A percentile compares a stretch with the other conserved stretches of the same genome.
Evolutionary conservation across 441 rosid genomes (phyloP).

Genomic region (Breynia disticha): DNA sequence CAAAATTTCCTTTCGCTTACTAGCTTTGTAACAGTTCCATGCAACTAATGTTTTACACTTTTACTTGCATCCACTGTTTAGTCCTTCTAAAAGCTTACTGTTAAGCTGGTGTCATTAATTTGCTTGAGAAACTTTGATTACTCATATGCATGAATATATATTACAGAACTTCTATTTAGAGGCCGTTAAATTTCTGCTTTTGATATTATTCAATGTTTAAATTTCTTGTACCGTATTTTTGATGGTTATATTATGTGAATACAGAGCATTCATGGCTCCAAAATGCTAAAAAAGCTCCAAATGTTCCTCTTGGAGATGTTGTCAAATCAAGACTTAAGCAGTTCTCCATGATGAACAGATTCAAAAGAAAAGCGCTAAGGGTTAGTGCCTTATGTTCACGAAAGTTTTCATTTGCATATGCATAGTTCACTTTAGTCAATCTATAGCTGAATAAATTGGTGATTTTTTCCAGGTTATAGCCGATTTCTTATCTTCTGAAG

Average conservation of each 20-base stretch:
- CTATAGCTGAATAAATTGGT: conserved; percentile 13
- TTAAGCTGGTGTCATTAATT: neutral
- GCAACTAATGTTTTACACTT: no score
- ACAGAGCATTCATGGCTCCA: conserved; percentile 96
- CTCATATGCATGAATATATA: neutral
- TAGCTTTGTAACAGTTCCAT: no score
- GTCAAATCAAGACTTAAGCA: conserved; percentile 94
- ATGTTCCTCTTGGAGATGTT: conserved; percentile 95
- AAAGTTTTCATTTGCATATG: neutral
- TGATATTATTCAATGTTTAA: neutral
- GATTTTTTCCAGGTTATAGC: conserved; percentile 66
- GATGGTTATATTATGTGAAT: conserved; percentile 13
- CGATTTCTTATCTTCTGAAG: conserved; percentile 80
- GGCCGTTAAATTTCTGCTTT: no score
- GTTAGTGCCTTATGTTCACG: conserved; percentile 33
- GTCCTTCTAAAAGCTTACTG: no score
- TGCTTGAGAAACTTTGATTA: neutral
- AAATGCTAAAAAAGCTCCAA: conserved; percentile 93
- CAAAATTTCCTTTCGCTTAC: no score
- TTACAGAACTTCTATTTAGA: no score
- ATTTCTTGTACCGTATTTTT: conserved; percentile 6
- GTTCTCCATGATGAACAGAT: conserved; percentile 98
- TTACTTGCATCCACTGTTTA: no score
- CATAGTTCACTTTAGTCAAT: neutral
- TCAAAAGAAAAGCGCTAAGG: conserved; percentile 96